These are phyloP conservation scores for Endotrypanum monterogeii DNA, from an alignment of 208 protist species.

Conservation along the genomic window DNA sequence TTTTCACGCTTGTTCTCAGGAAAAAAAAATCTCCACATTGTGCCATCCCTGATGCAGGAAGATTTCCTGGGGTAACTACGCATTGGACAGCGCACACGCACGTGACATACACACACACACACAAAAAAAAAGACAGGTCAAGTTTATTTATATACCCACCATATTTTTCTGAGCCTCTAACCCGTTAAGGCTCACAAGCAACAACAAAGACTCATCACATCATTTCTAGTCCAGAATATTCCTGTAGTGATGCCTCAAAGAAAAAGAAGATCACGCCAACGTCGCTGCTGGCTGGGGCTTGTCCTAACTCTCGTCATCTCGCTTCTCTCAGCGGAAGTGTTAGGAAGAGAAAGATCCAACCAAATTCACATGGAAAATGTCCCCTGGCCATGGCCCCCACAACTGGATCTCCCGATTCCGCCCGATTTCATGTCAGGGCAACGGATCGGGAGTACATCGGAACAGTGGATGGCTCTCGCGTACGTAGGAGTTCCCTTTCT, in stretches of 20 bases:
- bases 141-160: too few relatives aligned
- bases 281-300: background rate
- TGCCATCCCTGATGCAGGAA: too few relatives aligned
- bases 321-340: background rate
- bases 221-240: background rate
- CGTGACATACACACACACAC: background rate
- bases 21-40: too few relatives aligned
- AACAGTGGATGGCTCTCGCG: constrained; percentile 36
- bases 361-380: background rate
- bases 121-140: too few relatives aligned
- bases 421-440: constrained; percentile 13
- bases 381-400: constrained; percentile 25
- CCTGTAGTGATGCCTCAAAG: background rate
- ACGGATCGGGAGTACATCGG: background rate
- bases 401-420: constrained; percentile 10
- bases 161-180: too few relatives aligned
- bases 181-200: too few relatives aligned
- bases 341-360: background rate
- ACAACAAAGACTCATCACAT: too few relatives aligned
- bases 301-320: background rate
- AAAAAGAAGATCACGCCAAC: background rate
- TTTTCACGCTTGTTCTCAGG: too few relatives aligned
- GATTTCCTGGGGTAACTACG: too few relatives aligned
- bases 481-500: constrained; percentile 34
- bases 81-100: too few relatives aligned